Evolutionary conservation across 139 green algal species (phyloP), one percentile per base, ranked within the genome.

Genomic region (Coccomyxa sp.): DNA sequence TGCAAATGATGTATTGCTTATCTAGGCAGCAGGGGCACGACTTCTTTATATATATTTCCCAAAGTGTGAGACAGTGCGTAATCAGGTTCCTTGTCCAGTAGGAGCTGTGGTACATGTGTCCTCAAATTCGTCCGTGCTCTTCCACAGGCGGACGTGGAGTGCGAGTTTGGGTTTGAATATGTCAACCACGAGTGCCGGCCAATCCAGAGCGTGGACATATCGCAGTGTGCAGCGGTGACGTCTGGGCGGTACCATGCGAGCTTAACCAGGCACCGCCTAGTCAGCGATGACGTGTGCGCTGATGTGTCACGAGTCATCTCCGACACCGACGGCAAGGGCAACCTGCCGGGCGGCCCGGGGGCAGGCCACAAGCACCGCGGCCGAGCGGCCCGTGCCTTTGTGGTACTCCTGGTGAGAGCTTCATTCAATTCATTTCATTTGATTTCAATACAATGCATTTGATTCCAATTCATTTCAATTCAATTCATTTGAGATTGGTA

Each of bases 101-200:
- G 38, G 38, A 51, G 38, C 38, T 7, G 38, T 7, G 7, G 38
- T 51, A 51, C 38, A 51, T 51, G 3, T 51, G 38, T 7, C 38
- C 38, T 51, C 38, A 51, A 3, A 51, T 3, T 51, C 38, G 7
- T 7, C 38, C 38, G 3, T 78, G 21, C 71, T 16, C 14, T 21
- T 31, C 3, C 17, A 17, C 84, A 84, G 75, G 85, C 28, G 12
- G 93, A 97, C 81, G 77, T 88, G 0, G 89, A 93, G 83, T 96
- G 92, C 81, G 94, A 98, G 76, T 97, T 92, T 82, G 93, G 92
- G n/a, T 97, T 87, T 71, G 79, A 93, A 59, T 83, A 77, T 51
- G 38, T 67, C 28, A 67, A 18, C 25, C 38, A 31, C 13, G 58
- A 71, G 57, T 88, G 87, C 82, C 10, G 58, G 60, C 23, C 75